Base-by-base conservation (phyloP, 768 basidiomycete species). In the Gelatoporia subvermispora region DNA sequence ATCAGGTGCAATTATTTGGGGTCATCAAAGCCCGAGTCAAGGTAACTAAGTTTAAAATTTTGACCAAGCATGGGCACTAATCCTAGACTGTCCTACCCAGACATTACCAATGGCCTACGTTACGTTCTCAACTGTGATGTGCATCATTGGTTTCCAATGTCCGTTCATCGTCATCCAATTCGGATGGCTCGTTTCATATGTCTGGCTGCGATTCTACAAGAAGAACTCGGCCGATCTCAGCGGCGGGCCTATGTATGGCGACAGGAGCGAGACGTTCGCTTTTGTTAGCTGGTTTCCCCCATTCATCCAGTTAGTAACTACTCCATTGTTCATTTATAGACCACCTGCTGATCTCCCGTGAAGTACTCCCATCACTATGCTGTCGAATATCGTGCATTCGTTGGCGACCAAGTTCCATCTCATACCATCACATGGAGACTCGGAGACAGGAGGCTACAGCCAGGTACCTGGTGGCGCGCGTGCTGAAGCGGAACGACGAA, bases 241-340 rank as follows among this genome's bases (percentile, higher is more conserved):
- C 41, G 85, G 86, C 3, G 71, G 71, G 4, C 77, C 73, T n/a
- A 78, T 81, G 3, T 87, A 95, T 59, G 96, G 96, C 17, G 96
- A 99, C 64, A 74, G 93, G 53, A 92, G 88, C 67, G 96, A 99
- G 65, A 97, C 95, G 4, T 99, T 99, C 62, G 85, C 93, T 23
- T 82, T 99, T 59, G 74, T 92, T 16, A 84, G 84, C 49, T 99
- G 94, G 93, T 99, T 99, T 78, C 96, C 96, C 52, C 93, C 94
- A 15, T 82, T 94, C 63, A 68, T 93, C 55, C 90, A 96, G 95
- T 97, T 66, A 88, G 78, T 52, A 31, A 5, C 35, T 23, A 18
- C n/a, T n/a, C n/a, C n/a, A n/a, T n/a, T n/a, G n/a, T n/a, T n/a
- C n/a, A n/a, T n/a, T n/a, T 18, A 1, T n/a, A 20, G n/a, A 1